Base-by-base conservation (phyloP, 2,329 filamentous ascomycete genomes). In the Neofusicoccum parvum region DNA sequence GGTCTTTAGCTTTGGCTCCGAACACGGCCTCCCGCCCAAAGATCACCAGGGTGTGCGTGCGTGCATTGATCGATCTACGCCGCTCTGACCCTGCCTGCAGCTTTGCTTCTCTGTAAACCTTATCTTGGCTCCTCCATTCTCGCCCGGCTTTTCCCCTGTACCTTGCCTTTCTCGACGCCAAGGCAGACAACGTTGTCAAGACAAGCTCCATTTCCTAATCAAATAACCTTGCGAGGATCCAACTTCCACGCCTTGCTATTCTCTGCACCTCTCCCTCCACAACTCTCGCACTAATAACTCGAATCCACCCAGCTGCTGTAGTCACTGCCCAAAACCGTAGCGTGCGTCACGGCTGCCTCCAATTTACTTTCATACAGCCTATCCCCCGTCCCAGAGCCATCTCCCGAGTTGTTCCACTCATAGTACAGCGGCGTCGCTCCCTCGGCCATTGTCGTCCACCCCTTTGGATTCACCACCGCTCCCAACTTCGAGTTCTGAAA, bases 381-480 rank as follows among this genome's bases (percentile, higher is more conserved):
- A 10, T 85, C 86, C 58, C 87, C 78, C 0, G 79, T 81, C 17
- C 76, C 74, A 2, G 87, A 79, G 2, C 88, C 88, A 37, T 77
- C 72, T 1, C 88, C 88, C 1, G 81, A 81, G 74, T 90, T 90
- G 20, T 70, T 75, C 71, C 84, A 89, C 79, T 90, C 88, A 10
- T 76, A 85, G 68, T 85, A 89, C 32, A 79, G n/a, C 27, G 62
- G 62, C 41, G 39, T 56, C 20, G 62, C 62, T 4, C 34, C 34
- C 9, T 49, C 50, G 74, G 1, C 89, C 83, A 49, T 85, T 76
- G 39, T 78, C 79, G 1, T 73, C 87, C 88, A 90, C 0, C 88
- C 88, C 0, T 82, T 82, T 1, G 79, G 66, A 70, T 89, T 88
- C 70, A 90, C 82, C 20, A 89, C 85, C 27, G 77, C 75, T 9